Evolutionary conservation across 306 rosid genomes (phyloP).

Genomic region (Trichosanthes cucumerina): DNA sequence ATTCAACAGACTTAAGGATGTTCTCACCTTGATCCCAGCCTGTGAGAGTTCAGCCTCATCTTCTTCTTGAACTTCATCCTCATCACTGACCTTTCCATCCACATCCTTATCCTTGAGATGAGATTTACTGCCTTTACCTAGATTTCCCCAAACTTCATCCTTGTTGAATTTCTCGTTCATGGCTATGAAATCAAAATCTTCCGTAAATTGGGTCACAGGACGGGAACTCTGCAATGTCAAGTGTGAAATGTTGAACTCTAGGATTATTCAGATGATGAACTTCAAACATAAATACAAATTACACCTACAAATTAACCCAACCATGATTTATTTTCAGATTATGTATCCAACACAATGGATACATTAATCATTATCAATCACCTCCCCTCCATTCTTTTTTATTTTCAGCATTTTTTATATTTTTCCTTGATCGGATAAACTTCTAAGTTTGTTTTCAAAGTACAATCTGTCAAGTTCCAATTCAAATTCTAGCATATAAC

Average conservation of each 20-base stretch:
- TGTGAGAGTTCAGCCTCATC: constrained; percentile 38
- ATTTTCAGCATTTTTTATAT: neutral
- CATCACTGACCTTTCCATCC: constrained; percentile 46
- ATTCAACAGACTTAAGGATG: neutral
- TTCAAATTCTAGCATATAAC: neutral
- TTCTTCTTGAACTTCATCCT: constrained; percentile 42
- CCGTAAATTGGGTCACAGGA: constrained; percentile 42
- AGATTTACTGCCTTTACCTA: constrained; percentile 56
- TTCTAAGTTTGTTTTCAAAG: neutral
- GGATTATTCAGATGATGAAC: neutral
- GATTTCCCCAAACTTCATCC: constrained; percentile 97
- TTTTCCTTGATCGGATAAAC: neutral
- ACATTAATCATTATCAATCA: neutral
- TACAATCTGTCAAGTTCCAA: neutral
- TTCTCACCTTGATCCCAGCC: constrained; percentile 26
- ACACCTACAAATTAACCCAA: neutral
- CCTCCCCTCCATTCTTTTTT: neutral
- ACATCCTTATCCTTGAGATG: constrained; percentile 38
- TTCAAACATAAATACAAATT: neutral
- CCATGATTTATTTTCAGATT: neutral
- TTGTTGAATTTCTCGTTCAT: constrained; percentile 97
- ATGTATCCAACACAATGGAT: neutral
- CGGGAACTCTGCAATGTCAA: neutral
- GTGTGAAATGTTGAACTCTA: neutral
- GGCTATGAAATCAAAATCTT: constrained; percentile 85